Evolutionary conservation across 139 green algal genomes (phyloP).

Genomic region (Picochlorum costavermella): DNA sequence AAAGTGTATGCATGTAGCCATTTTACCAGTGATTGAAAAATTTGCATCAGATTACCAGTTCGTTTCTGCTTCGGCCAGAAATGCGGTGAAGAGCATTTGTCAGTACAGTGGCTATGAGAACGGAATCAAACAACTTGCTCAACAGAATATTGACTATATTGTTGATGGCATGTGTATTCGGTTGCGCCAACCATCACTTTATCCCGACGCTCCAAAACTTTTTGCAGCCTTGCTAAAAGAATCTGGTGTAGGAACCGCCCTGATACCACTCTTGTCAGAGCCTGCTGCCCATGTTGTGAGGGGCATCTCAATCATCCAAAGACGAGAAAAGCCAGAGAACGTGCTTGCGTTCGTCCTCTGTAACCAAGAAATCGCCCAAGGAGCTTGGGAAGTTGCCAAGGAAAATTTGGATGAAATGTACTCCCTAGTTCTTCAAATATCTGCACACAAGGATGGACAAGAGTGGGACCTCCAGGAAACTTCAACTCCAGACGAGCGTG

Average conservation of each 20-base stretch:
- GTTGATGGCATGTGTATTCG: constrained; percentile 63
- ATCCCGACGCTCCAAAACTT: constrained; percentile 49
- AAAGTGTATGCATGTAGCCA: constrained; percentile 35
- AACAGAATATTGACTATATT: constrained; percentile 67
- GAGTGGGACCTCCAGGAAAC: background rate
- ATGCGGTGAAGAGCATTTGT: constrained; percentile 36
- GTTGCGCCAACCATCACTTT: constrained; percentile 34
- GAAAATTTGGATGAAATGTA: constrained; percentile 3
- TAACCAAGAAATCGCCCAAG: constrained; percentile 26
- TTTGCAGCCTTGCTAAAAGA: constrained; percentile 59
- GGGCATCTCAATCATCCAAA: constrained; percentile 52
- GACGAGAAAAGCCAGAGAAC: constrained; percentile 41
- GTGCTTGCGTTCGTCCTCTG: constrained; percentile 44
- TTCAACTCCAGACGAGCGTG: background rate
- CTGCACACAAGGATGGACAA: background rate
- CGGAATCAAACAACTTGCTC: constrained; percentile 38
- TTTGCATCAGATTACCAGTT: constrained; percentile 46
- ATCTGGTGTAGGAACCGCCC: constrained; percentile 37
- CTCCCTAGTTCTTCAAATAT: background rate
- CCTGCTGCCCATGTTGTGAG: constrained; percentile 44
- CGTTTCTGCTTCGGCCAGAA: constrained; percentile 40
- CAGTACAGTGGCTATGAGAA: constrained; percentile 39
- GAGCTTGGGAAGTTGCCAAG: constrained; percentile 18
- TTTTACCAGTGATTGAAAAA: constrained; percentile 70
- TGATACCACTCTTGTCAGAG: constrained; percentile 73